phyloP scores from a whole-genome alignment of 2,329 filamentous ascomycete genomes.

The Cladophialophora chaetospira region DNA sequence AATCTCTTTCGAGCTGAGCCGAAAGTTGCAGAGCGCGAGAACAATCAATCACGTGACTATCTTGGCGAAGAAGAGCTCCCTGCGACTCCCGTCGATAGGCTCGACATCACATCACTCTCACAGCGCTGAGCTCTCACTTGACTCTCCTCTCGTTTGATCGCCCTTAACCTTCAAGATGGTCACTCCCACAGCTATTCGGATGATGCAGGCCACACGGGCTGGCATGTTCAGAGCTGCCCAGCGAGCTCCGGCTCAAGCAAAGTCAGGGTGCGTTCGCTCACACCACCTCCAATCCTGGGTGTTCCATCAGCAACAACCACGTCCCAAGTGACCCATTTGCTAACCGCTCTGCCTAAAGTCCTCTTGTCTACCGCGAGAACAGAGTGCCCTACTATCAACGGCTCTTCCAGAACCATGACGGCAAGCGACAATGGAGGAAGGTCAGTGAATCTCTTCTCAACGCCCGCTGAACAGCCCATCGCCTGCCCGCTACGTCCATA shows the following conservation, averaged over 20 bases:
- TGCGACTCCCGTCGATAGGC: slow-evolving; percentile 14
- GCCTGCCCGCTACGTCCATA: too few relatives aligned
- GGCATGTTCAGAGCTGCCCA: slow-evolving; percentile 28
- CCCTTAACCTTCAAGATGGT: slow-evolving; percentile 30
- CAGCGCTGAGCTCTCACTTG: slow-evolving; percentile 14
- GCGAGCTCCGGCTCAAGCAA: slow-evolving; percentile 21
- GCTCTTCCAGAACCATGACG: slow-evolving; percentile 67
- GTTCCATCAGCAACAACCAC: background rate
- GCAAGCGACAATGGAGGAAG: slow-evolving; percentile 68
- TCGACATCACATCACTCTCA: background rate
- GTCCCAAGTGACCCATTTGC: background rate
- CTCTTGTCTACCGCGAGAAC: slow-evolving; percentile 64
- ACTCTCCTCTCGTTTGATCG: background rate
- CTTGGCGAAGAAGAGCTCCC: background rate
- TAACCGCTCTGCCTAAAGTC: slow-evolving; percentile 4
- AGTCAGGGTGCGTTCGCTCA: slow-evolving; percentile 26
- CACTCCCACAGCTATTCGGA: slow-evolving; percentile 33
- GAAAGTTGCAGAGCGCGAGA: too few relatives aligned
- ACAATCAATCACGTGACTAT: too few relatives aligned
- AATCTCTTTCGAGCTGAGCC: too few relatives aligned
- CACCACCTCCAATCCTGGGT: background rate
- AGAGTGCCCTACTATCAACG: slow-evolving; percentile 68
- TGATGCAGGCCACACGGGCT: slow-evolving; percentile 35
- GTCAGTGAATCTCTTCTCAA: slow-evolving; percentile 48
- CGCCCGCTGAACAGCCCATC: too few relatives aligned